These are phyloP conservation scores for Fennellomyces sp. DNA, from an alignment of 371 early-diverging fungal genomes.

Conservation along the genomic window DNA sequence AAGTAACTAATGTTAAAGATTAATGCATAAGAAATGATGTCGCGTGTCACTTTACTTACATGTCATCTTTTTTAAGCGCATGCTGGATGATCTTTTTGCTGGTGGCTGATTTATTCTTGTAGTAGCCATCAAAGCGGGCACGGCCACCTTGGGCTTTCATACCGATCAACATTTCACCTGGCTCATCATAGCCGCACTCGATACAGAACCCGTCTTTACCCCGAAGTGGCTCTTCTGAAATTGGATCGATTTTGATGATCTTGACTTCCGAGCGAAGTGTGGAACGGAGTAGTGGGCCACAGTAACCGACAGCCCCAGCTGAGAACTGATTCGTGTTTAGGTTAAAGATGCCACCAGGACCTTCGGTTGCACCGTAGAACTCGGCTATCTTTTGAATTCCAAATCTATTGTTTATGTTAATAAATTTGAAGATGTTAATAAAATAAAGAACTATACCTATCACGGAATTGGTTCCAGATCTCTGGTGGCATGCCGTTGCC, in stretches of 20 bases:
- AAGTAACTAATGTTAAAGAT: slow-evolving; percentile 43
- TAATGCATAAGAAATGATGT: neutral
- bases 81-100: slow-evolving; percentile 47
- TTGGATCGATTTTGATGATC: slow-evolving; percentile 35
- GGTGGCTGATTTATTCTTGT: slow-evolving; percentile 49
- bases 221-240: slow-evolving; percentile 27
- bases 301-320: slow-evolving; percentile 54
- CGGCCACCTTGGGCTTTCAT: slow-evolving; percentile 22
- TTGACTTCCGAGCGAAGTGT: slow-evolving; percentile 16
- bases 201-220: slow-evolving; percentile 46
- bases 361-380: slow-evolving; percentile 55
- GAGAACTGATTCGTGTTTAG: slow-evolving; percentile 44
- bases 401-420: slow-evolving; percentile 11
- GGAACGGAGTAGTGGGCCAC: slow-evolving; percentile 23
- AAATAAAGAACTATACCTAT: slow-evolving; percentile 34
- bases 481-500: slow-evolving; percentile 78
- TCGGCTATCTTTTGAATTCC: slow-evolving; percentile 49
- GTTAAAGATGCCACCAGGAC: slow-evolving; percentile 39
- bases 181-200: slow-evolving; percentile 33
- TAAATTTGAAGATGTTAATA: neutral
- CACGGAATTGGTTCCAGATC: slow-evolving; percentile 61
- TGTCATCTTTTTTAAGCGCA: slow-evolving; percentile 30
- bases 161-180: slow-evolving; percentile 52
- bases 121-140: slow-evolving; percentile 37
- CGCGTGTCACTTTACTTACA: slow-evolving; percentile 17